Evolutionary conservation across 306 rosid genomes (phyloP).

Genomic region (Rosa chinensis): DNA sequence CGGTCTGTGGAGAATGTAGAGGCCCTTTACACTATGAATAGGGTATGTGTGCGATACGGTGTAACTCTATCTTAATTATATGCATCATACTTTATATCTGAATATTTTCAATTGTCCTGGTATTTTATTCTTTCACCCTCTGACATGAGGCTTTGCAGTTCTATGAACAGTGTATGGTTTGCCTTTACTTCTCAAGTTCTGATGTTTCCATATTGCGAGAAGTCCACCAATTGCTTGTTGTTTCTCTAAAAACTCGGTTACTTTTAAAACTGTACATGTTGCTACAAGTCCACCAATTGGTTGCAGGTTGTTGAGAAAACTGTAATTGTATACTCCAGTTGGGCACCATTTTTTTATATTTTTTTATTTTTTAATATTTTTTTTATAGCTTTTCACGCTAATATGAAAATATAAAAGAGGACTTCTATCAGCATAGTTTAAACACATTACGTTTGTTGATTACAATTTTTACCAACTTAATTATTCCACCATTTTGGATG

Average conservation of each 20-base stretch:
- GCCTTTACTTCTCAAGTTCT: neutral
- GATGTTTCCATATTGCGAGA: neutral
- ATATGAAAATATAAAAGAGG: neutral
- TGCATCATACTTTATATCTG: neutral
- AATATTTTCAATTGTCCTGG: neutral
- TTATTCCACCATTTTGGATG: neutral
- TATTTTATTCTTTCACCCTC: neutral
- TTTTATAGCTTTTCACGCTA: neutral
- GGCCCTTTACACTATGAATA: conserved; percentile 88
- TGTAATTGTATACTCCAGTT: neutral
- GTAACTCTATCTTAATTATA: neutral
- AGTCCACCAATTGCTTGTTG: conserved; percentile 13
- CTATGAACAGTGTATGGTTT: neutral
- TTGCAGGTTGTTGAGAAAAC: neutral
- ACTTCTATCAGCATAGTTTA: neutral
- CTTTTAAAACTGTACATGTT: neutral
- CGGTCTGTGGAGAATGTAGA: conserved; percentile 88
- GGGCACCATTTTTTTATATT: neutral
- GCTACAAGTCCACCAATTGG: neutral
- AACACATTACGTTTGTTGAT: neutral
- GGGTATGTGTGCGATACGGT: conserved; percentile 42
- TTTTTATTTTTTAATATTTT: no score
- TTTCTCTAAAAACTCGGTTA: neutral
- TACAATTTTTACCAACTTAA: neutral
- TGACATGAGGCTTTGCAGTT: neutral